Conservation (phyloP, 192 early-diverging fungal genomes). For the Coemansia furcata region DNA sequence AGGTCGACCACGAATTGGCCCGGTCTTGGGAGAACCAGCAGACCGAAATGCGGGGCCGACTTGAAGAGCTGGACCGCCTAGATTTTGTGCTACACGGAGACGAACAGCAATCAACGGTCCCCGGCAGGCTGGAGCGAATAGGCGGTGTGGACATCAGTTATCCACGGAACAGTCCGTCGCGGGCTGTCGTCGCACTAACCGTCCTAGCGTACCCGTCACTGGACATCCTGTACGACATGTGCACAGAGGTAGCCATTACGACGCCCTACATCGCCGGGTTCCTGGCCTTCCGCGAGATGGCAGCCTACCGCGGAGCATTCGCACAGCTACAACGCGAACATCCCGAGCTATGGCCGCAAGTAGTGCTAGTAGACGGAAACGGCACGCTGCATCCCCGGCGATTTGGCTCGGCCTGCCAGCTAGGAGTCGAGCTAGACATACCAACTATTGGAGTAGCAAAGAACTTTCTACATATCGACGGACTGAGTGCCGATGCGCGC, state of each 20-base stretch:
- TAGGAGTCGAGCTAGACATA: slow-evolving; percentile 68
- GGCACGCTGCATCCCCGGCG: slow-evolving; percentile 82
- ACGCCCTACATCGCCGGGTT: slow-evolving; percentile 86
- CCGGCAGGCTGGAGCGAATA: slow-evolving; percentile 53
- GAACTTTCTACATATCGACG: slow-evolving; percentile 80
- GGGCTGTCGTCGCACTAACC: slow-evolving; percentile 71
- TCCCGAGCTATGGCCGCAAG: slow-evolving; percentile 68
- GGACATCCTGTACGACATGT: slow-evolving; percentile 65
- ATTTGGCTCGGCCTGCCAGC: slow-evolving; percentile 86
- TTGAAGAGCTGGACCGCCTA: slow-evolving; percentile 11
- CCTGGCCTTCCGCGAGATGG: slow-evolving; percentile 88
- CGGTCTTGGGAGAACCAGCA: slow-evolving; percentile 21
- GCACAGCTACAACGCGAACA: slow-evolving; percentile 42
- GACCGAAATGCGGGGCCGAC: slow-evolving; percentile 19
- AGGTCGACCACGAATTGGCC: not conserved
- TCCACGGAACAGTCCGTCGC: slow-evolving; percentile 40
- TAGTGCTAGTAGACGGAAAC: slow-evolving; percentile 86
- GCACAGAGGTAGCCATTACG: slow-evolving; percentile 56
- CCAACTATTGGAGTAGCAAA: slow-evolving; percentile 89
- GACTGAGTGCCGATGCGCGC: slow-evolving; percentile 44
- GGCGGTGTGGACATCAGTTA: slow-evolving; percentile 82
- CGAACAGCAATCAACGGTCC: not conserved
- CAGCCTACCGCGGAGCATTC: slow-evolving; percentile 60
- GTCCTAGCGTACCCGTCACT: slow-evolving; percentile 70
- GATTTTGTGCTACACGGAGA: slow-evolving; percentile 10